Evolutionary conservation across 352 stramenopile species (phyloP).

Genomic region (Thraustotheca clavata): DNA sequence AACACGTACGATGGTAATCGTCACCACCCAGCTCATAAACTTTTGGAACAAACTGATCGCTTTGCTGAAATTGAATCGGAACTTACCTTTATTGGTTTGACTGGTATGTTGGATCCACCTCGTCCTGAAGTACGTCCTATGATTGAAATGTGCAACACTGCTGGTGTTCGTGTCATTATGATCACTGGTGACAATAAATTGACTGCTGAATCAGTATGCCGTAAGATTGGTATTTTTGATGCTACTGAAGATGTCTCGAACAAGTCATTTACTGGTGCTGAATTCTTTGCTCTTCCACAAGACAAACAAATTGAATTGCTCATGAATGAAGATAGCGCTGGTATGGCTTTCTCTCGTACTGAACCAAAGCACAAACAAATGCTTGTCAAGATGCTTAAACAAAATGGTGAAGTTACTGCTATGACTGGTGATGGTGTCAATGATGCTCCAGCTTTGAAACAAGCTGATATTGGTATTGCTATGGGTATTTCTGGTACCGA

Average conservation of each 20-base stretch:
- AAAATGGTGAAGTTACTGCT: conserved; percentile 88
- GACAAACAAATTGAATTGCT: conserved; percentile 89
- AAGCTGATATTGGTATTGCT: conserved; percentile 97
- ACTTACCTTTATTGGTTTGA: conserved; percentile 96
- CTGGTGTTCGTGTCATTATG: conserved; percentile 98
- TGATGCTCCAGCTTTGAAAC: conserved; percentile 96
- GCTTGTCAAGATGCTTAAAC: conserved; percentile 93
- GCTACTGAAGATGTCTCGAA: conserved; percentile 74
- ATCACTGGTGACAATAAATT: conserved; percentile 99
- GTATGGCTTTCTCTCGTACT: conserved; percentile 95
- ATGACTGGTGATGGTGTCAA: conserved; percentile 99
- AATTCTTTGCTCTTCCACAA: conserved; percentile 92
- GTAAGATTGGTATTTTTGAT: conserved; percentile 96
- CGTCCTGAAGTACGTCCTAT: conserved; percentile 93
- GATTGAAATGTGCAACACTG: conserved; percentile 92
- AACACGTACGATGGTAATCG: conserved; percentile 73
- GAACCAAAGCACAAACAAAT: conserved; percentile 98
- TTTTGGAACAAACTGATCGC: conserved; percentile 69
- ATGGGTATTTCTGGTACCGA: conserved; percentile 98
- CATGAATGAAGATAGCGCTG: conserved; percentile 70
- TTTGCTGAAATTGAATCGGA: conserved; percentile 94
- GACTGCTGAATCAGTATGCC: conserved; percentile 96
- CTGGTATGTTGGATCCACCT: conserved; percentile 98
- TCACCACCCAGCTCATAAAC: conserved; percentile 76
- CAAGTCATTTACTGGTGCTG: conserved; percentile 90